Evolutionary conservation across 805 yeast genomes (phyloP), one percentile per base, ranked within the genome.

Genomic region (Yarrowia sp.): DNA sequence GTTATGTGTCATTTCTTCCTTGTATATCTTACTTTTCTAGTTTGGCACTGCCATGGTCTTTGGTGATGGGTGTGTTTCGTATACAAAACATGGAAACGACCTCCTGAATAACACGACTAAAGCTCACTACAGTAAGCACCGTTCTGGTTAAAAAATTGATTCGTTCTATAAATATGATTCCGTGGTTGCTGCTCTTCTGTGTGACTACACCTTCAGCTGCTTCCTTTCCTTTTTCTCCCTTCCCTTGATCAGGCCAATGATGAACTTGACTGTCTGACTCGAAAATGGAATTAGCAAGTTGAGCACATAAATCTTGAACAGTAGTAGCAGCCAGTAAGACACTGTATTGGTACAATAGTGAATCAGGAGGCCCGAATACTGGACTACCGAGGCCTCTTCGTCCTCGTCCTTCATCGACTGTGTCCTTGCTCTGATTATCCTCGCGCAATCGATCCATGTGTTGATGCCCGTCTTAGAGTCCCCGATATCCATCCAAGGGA

Each of bases 401-500:
- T 32, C 54, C n/a, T 48, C 54, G 2, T 32, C 54, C 28, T 48
- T 48, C 54, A 48, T 48, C 8, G 26, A 19, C 17, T 19, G 19
- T 4, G 54, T 48, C 14, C 54, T 12, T 14, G 54, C 38, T 14
- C 54, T 17, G 10, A 48, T 48, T 11, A 32, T 32, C 19, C 54
- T 48, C 21, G 54, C 54, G 9, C 54, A 48, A 21, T 48, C 54
- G 7, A 17, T 32, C 54, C 54, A 48, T 16, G 26, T 19, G 38
- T 48, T 48, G 17, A 48, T 48, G 3, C 54, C 54, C 14, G 54
- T 48, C 22, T 32, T 48, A 0, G 17, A 7, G n/a, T 19, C 54
- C 8, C 54, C 54, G 3, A 48, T 14, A 19, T 48, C 54, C 54
- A 48, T 48, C 54, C 54, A 48, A 17, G 54, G 54, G 3, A 48